These are phyloP conservation scores for Phytophthora foliorum DNA, from an alignment of 352 stramenopile species.

Conservation along the genomic window DNA sequence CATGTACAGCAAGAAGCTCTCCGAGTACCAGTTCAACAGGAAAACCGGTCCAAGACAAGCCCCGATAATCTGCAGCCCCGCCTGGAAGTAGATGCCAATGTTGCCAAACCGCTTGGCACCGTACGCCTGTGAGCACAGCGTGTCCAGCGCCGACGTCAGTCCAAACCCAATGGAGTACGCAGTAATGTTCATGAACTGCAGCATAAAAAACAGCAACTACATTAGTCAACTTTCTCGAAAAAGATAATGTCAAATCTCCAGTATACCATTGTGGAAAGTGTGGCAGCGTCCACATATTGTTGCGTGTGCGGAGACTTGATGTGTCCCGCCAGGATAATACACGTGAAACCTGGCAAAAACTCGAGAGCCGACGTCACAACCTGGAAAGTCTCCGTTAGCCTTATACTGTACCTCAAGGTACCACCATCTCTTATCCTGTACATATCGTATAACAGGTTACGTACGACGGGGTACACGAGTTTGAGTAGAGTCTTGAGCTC, in stretches of 20 bases:
- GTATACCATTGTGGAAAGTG: slow-evolving; percentile 60
- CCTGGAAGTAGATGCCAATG: slow-evolving; percentile 86
- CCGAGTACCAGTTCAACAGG: slow-evolving; percentile 69
- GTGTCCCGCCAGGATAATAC: slow-evolving; percentile 68
- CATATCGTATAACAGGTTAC: neutral
- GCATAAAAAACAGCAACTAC: neutral
- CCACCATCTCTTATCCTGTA: too few species aligned
- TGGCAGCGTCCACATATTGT: slow-evolving; percentile 65
- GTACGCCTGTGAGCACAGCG: slow-evolving; percentile 76
- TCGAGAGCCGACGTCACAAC: slow-evolving; percentile 58
- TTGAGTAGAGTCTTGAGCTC: slow-evolving; percentile 58
- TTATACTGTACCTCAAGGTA: neutral
- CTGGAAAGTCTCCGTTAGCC: slow-evolving; percentile 12
- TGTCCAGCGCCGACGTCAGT: slow-evolving; percentile 79
- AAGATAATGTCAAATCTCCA: neutral
- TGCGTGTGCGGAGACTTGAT: slow-evolving; percentile 67
- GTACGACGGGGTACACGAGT: slow-evolving; percentile 57
- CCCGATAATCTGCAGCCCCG: slow-evolving; percentile 62
- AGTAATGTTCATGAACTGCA: slow-evolving; percentile 78
- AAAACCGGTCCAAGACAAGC: slow-evolving; percentile 58
- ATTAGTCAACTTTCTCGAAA: neutral
- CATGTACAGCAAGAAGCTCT: slow-evolving; percentile 53
- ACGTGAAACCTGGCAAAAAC: slow-evolving; percentile 61
- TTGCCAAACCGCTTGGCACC: slow-evolving; percentile 65
- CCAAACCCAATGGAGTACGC: slow-evolving; percentile 70